Evolutionary conservation across 352 stramenopile genomes (phyloP).

Genomic region (Globisporangium viniferum): DNA sequence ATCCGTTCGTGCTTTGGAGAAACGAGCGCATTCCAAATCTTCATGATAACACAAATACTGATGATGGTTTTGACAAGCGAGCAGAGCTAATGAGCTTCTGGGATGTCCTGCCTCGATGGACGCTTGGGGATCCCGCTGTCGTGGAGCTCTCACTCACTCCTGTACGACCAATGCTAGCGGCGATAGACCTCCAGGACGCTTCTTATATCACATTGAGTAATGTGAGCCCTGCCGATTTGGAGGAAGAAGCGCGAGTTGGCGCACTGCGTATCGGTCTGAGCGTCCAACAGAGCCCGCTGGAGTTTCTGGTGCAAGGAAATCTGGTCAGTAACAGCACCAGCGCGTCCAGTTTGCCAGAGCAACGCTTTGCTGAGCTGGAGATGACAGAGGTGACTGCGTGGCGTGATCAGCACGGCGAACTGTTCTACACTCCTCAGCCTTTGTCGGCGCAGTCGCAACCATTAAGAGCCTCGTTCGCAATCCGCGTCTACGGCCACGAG

Average conservation of each 20-base stretch:
- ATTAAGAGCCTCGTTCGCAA: background rate
- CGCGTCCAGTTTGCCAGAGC: background rate
- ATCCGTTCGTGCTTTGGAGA: constrained; percentile 17
- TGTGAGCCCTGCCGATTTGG: background rate
- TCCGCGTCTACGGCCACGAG: constrained; percentile 26
- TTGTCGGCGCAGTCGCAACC: constrained; percentile 5
- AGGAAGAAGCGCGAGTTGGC: background rate
- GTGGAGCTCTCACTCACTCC: background rate
- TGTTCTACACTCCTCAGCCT: constrained; percentile 28
- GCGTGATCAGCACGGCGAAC: constrained; percentile 28
- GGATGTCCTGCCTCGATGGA: constrained; percentile 11
- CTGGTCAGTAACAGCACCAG: background rate
- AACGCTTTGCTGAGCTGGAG: background rate
- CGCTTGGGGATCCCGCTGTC: background rate
- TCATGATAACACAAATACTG: background rate
- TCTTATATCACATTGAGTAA: background rate
- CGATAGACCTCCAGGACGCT: background rate
- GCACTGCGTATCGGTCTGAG: background rate
- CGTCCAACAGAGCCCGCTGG: constrained; percentile 1
- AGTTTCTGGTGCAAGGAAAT: constrained; percentile 1
- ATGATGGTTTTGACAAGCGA: background rate
- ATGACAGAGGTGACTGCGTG: constrained; percentile 19
- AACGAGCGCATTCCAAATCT: background rate
- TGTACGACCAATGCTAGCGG: background rate
- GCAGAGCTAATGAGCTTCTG: constrained; percentile 9